A percentile compares a stretch with the other conserved stretches of the same genome.
These are phyloP conservation scores for maize (Zea mays) DNA, from an alignment of 176 grass and related monocot species.

Conservation along the genomic window DNA sequence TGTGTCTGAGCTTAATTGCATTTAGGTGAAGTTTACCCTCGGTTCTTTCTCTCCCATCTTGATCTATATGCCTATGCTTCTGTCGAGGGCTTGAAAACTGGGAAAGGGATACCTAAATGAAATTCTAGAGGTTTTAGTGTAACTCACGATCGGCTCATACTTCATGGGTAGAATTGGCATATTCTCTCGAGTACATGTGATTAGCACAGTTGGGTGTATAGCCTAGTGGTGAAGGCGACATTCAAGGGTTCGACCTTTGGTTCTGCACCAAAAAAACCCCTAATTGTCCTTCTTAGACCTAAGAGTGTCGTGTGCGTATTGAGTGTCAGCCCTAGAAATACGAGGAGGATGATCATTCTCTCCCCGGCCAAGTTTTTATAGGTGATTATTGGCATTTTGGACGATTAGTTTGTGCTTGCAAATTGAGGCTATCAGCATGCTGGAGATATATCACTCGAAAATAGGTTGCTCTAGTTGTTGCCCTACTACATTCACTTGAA, in stretches of 20 bases:
- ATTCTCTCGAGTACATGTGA: not conserved
- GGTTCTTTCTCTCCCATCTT: not conserved
- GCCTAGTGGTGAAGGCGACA: too few relatives aligned
- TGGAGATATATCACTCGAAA: constrained; percentile 41
- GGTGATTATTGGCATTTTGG: too few relatives aligned
- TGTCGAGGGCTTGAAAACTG: not conserved
- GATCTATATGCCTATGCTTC: not conserved
- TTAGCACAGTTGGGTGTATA: not conserved
- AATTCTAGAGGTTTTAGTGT: not conserved
- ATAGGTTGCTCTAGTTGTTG: constrained; percentile 37
- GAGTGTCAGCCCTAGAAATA: too few relatives aligned
- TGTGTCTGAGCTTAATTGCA: not conserved
- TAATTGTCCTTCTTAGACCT: too few relatives aligned
- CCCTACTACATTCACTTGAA: not conserved
- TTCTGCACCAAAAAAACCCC: too few relatives aligned
- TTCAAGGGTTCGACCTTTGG: too few relatives aligned
- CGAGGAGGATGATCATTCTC: too few relatives aligned
- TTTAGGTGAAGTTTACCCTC: not conserved
- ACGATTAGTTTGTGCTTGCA: not conserved
- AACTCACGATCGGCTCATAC: not conserved
- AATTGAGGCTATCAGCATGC: not conserved
- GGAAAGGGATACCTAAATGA: too few relatives aligned
- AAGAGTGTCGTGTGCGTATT: too few relatives aligned
- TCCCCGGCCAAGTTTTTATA: too few relatives aligned
- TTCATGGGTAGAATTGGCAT: not conserved